Conservation (phyloP, 805 yeast species). For the Wickerhamiella brachini region DNA sequence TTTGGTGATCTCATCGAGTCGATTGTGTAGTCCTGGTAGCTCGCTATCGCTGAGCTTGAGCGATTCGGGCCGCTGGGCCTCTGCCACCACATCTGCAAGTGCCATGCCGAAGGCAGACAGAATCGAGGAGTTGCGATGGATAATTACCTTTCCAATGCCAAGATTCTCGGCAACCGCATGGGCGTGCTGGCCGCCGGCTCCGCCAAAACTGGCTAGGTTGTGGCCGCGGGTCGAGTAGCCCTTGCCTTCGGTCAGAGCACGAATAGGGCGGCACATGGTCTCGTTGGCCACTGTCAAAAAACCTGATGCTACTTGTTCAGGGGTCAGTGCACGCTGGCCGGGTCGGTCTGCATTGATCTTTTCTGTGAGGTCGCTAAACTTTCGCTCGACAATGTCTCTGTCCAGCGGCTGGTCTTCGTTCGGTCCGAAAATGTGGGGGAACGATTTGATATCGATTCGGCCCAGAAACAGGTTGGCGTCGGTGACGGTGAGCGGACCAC, state of each 20-base stretch:
- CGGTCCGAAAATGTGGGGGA: constrained; percentile 77
- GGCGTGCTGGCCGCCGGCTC: constrained; percentile 91
- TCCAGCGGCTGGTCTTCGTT: constrained; percentile 62
- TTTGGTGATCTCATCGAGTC: constrained; percentile 33
- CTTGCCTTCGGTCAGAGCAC: constrained; percentile 72
- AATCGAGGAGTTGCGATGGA: constrained; percentile 72
- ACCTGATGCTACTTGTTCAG: constrained; percentile 66
- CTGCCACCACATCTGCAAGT: constrained; percentile 73
- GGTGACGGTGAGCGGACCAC: constrained; percentile 73
- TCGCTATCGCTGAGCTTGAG: constrained; percentile 26
- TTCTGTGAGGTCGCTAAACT: constrained; percentile 41
- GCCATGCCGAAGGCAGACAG: constrained; percentile 83
- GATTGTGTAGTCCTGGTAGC: constrained; percentile 25
- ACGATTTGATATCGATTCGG: constrained; percentile 54
- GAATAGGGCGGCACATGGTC: constrained; percentile 80
- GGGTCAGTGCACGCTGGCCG: constrained; percentile 28
- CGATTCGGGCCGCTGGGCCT: constrained; percentile 61
- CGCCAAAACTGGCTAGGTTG: constrained; percentile 73
- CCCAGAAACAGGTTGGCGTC: constrained; percentile 72
- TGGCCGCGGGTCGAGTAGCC: constrained; percentile 58
- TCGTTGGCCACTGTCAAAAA: constrained; percentile 75
- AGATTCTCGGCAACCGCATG: constrained; percentile 58
- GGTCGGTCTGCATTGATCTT: constrained; percentile 41
- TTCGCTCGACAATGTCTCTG: constrained; percentile 32
- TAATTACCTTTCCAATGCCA: constrained; percentile 54